These are phyloP conservation scores for Colletotrichum cordylinicola DNA, from an alignment of 2,329 filamentous ascomycete species.

Conservation along the genomic window DNA sequence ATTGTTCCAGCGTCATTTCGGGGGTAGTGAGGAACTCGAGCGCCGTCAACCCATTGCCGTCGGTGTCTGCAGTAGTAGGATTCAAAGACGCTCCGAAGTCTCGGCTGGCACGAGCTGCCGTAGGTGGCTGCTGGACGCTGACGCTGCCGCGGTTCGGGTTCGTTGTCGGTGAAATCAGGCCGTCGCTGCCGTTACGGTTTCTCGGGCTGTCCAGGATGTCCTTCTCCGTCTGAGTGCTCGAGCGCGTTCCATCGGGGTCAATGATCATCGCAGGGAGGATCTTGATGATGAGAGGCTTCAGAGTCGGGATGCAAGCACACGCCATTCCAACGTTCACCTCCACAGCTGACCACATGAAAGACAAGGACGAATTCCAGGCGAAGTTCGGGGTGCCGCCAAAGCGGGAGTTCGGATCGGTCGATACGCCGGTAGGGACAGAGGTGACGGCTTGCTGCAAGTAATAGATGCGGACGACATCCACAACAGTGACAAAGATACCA, in stretches of 20 bases:
- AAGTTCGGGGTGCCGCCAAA: constrained; percentile 62
- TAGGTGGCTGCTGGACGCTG: constrained; percentile 5
- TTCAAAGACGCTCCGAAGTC: background rate
- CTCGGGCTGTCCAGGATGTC: constrained; percentile 25
- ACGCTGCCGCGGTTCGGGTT: constrained; percentile 6
- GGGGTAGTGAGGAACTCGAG: constrained; percentile 56
- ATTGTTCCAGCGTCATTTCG: constrained; percentile 17
- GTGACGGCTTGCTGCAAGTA: constrained; percentile 80
- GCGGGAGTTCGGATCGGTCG: constrained; percentile 42
- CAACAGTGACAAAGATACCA: constrained; percentile 85
- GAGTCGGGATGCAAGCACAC: constrained; percentile 88
- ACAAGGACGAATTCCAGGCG: constrained; percentile 79
- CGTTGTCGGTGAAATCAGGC: constrained; percentile 3
- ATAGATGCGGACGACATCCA: constrained; percentile 89
- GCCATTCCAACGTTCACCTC: constrained; percentile 92
- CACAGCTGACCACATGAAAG: constrained; percentile 92
- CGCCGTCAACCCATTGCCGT: constrained; percentile 32
- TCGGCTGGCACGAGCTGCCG: background rate
- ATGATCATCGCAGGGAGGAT: constrained; percentile 63
- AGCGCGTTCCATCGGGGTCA: constrained; percentile 52
- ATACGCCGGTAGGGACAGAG: constrained; percentile 40
- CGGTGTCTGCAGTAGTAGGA: constrained; percentile 1
- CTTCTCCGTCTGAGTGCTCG: constrained; percentile 33
- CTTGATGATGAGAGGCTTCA: constrained; percentile 82
- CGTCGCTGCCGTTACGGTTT: constrained; percentile 22